phyloP scores from a whole-genome alignment of 768 basidiomycete species.

The Coprinopsis strossmayeri region DNA sequence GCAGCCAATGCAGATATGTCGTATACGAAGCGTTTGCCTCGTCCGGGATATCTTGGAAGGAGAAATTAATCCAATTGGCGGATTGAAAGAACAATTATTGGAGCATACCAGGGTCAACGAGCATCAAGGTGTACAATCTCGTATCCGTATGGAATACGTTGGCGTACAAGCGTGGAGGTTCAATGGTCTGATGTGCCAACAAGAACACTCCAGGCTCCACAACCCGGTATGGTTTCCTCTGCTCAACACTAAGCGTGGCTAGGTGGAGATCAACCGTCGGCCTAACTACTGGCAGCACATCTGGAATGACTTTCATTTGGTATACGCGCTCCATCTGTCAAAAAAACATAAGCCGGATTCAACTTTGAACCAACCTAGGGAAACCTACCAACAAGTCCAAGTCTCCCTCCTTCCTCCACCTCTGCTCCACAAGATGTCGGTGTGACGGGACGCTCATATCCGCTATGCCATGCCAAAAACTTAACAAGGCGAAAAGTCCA shows the following conservation, averaged over 20 bases:
- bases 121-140: constrained; percentile 79
- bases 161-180: constrained; percentile 58
- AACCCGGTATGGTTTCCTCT: constrained; percentile 28
- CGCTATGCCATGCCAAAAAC: constrained; percentile 28
- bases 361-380: not conserved
- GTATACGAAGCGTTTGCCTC: constrained; percentile 56
- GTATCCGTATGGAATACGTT: constrained; percentile 80
- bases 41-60: constrained; percentile 70
- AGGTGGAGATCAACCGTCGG: constrained; percentile 74
- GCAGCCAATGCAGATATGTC: constrained; percentile 79
- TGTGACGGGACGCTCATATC: constrained; percentile 66
- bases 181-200: constrained; percentile 62
- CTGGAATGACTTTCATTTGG: constrained; percentile 89
- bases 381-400: constrained; percentile 74
- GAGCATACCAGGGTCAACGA: constrained; percentile 75
- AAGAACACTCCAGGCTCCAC: constrained; percentile 72
- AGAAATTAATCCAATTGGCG: not conserved
- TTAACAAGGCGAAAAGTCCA: not conserved
- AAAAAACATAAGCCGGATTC: not conserved
- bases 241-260: constrained; percentile 27
- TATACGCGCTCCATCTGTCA: constrained; percentile 85
- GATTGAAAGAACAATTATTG: not conserved
- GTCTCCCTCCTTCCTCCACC: constrained; percentile 80
- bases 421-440: constrained; percentile 75
- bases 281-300: constrained; percentile 65